Percentiles rank a stretch among this genome's conserved stretches.
These are phyloP conservation scores for Gynochthodes officinalis DNA, from an alignment of 257 asterid genomes.

Conservation along the genomic window DNA sequence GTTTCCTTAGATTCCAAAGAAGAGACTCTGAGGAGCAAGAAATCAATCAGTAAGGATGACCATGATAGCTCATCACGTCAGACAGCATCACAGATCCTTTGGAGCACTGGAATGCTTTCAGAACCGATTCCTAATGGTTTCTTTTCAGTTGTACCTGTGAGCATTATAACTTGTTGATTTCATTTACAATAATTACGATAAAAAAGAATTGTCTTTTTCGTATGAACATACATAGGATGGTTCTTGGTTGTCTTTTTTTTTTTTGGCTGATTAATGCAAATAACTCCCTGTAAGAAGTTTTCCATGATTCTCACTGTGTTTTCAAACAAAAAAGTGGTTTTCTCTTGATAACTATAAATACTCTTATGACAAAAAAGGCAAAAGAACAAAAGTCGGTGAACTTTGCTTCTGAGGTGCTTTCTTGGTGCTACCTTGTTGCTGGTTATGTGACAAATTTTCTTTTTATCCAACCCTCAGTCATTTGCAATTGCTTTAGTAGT, in stretches of 20 bases:
- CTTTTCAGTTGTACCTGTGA: conserved; percentile 90
- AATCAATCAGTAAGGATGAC: conserved; percentile 38
- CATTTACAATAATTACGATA: conserved; percentile 16
- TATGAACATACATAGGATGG: background rate
- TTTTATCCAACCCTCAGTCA: background rate
- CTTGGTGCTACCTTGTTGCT: background rate
- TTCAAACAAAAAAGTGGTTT: background rate
- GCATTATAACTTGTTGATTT: conserved; percentile 32
- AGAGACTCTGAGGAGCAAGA: conserved; percentile 41
- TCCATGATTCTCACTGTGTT: background rate
- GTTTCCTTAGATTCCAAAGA: conserved; percentile 59
- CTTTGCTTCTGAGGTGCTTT: too few relatives aligned
- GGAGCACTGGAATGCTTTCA: conserved; percentile 88
- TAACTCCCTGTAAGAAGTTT: background rate
- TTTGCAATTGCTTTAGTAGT: background rate
- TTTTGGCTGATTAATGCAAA: background rate
- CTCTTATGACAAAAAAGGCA: background rate
- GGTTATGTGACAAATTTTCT: background rate
- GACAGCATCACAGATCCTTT: conserved; percentile 80
- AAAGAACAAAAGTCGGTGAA: background rate
- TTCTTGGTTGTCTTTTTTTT: background rate
- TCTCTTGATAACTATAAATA: background rate
- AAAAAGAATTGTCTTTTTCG: background rate
- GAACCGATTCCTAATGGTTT: conserved; percentile 94
- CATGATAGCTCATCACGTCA: conserved; percentile 39